Conservation (phyloP, 2,329 filamentous ascomycete species). For the Colletotrichum filicis region DNA sequence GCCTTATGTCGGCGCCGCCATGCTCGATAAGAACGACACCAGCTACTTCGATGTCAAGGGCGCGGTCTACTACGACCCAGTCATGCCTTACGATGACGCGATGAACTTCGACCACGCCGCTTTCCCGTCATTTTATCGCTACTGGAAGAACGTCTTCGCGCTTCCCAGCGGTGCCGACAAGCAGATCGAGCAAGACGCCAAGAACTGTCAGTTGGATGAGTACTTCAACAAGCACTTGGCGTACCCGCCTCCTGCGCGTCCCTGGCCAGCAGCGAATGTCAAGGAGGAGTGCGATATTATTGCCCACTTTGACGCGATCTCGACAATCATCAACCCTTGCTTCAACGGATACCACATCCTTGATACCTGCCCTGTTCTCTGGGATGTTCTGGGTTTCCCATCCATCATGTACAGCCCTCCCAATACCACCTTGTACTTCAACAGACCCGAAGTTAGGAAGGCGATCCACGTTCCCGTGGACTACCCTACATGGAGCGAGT, state of each 20-base stretch:
- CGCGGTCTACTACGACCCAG: conserved; percentile 62
- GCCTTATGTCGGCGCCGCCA: conserved; percentile 90
- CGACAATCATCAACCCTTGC: conserved; percentile 75
- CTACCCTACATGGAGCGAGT: conserved; percentile 19
- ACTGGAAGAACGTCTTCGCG: conserved; percentile 68
- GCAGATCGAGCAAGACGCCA: conserved; percentile 62
- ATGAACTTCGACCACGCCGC: conserved; percentile 50
- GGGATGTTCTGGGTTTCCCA: conserved; percentile 76
- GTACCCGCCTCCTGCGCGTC: conserved; percentile 72
- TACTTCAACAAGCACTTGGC: conserved; percentile 70
- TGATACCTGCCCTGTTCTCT: conserved; percentile 76
- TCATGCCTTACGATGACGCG: conserved; percentile 44
- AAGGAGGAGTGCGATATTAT: conserved; percentile 65
- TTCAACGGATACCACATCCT: conserved; percentile 82
- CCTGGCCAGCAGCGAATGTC: conserved; percentile 51
- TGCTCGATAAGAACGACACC: conserved; percentile 85
- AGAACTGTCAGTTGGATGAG: conserved; percentile 70
- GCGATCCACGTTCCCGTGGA: conserved; percentile 72
- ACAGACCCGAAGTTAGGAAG: conserved; percentile 74
- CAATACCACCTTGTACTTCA: conserved; percentile 74
- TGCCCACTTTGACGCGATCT: conserved; percentile 64
- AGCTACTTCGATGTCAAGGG: conserved; percentile 75
- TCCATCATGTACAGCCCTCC: conserved; percentile 70
- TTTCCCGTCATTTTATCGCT: conserved; percentile 68
- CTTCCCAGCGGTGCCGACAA: conserved; percentile 69